Conservation (phyloP, 2,329 filamentous ascomycete species). For the Acrodontium crateriforme region DNA sequence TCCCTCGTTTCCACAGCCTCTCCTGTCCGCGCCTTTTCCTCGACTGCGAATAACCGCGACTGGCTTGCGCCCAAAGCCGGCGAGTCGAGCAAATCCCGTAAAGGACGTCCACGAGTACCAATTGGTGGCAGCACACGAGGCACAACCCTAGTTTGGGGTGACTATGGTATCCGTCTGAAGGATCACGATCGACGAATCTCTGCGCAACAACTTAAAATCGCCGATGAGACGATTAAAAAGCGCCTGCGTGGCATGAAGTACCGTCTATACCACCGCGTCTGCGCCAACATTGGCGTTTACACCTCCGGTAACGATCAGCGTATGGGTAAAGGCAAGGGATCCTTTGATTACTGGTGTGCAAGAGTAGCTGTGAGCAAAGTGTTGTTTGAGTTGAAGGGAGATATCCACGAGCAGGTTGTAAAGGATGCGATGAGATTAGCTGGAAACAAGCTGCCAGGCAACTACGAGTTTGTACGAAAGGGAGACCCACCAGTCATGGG, state of each 20-base stretch:
- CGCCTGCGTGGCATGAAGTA: constrained; percentile 84
- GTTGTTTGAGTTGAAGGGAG: constrained; percentile 81
- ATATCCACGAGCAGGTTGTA: constrained; percentile 87
- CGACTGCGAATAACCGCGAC: constrained; percentile 30
- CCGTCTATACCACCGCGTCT: constrained; percentile 78
- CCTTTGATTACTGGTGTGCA: constrained; percentile 91
- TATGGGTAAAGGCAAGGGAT: constrained; percentile 99
- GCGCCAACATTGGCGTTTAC: constrained; percentile 89
- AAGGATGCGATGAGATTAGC: constrained; percentile 88
- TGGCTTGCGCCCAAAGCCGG: constrained; percentile 75
- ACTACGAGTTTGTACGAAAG: constrained; percentile 89
- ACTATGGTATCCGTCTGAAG: constrained; percentile 84
- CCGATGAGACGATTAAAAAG: constrained; percentile 84
- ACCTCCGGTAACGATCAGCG: constrained; percentile 90
- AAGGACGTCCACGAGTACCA: constrained; percentile 73
- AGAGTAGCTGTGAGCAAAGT: constrained; percentile 83
- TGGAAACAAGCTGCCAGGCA: constrained; percentile 81
- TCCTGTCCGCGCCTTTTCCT: constrained; percentile 15
- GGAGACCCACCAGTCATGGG: constrained; percentile 83
- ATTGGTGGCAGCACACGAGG: constrained; percentile 86
- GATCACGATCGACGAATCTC: constrained; percentile 89
- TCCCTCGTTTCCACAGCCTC: constrained; percentile 11
- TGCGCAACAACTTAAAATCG: constrained; percentile 72
- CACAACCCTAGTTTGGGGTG: constrained; percentile 91
- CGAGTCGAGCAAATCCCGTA: constrained; percentile 75